These are phyloP conservation scores for Botrytis porri DNA, from an alignment of 2,329 filamentous ascomycete genomes.

Conservation along the genomic window DNA sequence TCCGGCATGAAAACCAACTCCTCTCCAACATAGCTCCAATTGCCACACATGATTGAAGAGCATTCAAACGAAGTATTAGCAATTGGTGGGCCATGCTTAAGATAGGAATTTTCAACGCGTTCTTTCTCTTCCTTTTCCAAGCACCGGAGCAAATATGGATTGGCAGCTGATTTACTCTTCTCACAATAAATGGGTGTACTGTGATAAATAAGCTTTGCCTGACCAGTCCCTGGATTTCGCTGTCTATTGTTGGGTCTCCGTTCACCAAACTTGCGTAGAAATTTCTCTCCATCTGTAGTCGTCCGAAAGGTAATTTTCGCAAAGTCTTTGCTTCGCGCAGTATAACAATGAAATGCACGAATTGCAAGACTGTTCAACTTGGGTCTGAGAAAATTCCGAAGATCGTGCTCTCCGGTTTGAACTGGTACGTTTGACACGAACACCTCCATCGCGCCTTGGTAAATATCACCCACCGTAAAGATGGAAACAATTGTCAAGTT, in stretches of 20 bases:
- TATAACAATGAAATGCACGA: conserved; percentile 44
- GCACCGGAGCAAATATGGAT: conserved; percentile 26
- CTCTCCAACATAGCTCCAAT: conserved; percentile 42
- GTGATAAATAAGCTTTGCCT: conserved; percentile 22
- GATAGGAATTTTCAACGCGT: conserved; percentile 1
- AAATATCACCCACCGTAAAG: background rate
- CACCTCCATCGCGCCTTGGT: conserved; percentile 44
- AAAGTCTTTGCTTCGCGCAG: conserved; percentile 41
- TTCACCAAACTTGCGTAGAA: conserved; percentile 41
- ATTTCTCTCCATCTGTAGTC: conserved; percentile 41
- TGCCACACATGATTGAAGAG: conserved; percentile 42
- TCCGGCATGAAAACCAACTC: conserved; percentile 44
- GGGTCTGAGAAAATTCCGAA: conserved; percentile 42
- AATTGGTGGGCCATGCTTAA: conserved; percentile 21
- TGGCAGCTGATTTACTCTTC: conserved; percentile 30
- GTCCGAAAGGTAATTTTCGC: conserved; percentile 48
- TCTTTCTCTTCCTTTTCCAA: conserved; percentile 30
- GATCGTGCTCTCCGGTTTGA: conserved; percentile 42
- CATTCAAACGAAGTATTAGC: conserved; percentile 37
- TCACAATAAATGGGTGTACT: conserved; percentile 29
- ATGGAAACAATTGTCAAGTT: background rate
- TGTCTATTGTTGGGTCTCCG: conserved; percentile 1
- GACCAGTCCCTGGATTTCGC: background rate
- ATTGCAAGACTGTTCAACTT: conserved; percentile 42
- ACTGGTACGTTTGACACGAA: conserved; percentile 44